Conservation (phyloP, 2,329 filamentous ascomycete genomes). For the Fusarium veterinarium region DNA sequence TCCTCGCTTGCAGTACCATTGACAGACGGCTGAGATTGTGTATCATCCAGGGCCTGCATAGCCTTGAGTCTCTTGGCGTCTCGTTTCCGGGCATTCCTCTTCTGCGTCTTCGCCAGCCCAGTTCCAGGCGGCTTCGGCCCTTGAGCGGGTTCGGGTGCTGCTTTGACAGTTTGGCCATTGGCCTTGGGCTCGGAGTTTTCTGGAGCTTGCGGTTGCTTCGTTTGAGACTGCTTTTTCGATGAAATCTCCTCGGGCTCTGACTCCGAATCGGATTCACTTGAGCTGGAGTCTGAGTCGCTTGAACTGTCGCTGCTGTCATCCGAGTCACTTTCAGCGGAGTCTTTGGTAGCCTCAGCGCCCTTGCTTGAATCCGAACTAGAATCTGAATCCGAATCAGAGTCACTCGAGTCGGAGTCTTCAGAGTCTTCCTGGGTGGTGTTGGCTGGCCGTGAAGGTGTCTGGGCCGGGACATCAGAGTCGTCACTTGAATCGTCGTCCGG, state of each 20-base stretch:
- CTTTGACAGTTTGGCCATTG: background rate
- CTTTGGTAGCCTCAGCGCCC: background rate
- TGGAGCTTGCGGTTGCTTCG: background rate
- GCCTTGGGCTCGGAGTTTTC: background rate
- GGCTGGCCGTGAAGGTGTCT: background rate
- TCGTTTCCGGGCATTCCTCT: slow-evolving; percentile 63
- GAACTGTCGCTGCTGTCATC: slow-evolving; percentile 35
- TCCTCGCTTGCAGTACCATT: slow-evolving; percentile 23
- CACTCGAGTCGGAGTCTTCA: slow-evolving; percentile 21
- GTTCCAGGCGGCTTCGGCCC: slow-evolving; percentile 47
- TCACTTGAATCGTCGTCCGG: background rate
- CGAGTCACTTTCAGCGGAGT: slow-evolving; percentile 21
- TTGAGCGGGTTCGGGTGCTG: slow-evolving; percentile 4
- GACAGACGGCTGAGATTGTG: slow-evolving; percentile 33
- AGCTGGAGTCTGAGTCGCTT: slow-evolving; percentile 34
- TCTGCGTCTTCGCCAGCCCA: slow-evolving; percentile 59
- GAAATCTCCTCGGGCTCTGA: slow-evolving; percentile 53
- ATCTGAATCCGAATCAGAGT: slow-evolving; percentile 4
- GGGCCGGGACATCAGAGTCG: background rate
- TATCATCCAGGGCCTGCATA: slow-evolving; percentile 11
- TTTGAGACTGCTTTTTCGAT: slow-evolving; percentile 44
- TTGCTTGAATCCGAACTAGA: slow-evolving; percentile 7
- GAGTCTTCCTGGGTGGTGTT: background rate
- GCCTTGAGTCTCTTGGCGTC: slow-evolving; percentile 46
- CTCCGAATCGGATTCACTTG: slow-evolving; percentile 45